Percentiles rank a stretch among this genome's conserved stretches.
These are phyloP conservation scores for Mycocalia duriaeana DNA, from an alignment of 1,284 basidiomycete genomes.

Conservation along the genomic window DNA sequence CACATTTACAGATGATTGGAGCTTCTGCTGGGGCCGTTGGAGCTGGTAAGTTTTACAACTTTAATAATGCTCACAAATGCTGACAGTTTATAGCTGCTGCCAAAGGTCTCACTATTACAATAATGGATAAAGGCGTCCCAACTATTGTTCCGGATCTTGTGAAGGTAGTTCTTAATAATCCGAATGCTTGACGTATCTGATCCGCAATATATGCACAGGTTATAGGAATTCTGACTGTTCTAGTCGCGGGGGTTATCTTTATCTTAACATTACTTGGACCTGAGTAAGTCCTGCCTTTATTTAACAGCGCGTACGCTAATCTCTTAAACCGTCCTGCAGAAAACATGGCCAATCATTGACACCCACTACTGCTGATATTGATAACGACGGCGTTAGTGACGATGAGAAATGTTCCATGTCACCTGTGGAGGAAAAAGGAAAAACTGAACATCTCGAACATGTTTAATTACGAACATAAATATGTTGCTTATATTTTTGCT, in stretches of 20 bases:
- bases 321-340: constrained; percentile 83
- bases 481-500: no score
- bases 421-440: neutral
- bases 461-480: no score
- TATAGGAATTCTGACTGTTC: constrained; percentile 86
- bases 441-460: no score
- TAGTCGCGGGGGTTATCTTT: constrained; percentile 62
- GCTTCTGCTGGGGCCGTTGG: constrained; percentile 88
- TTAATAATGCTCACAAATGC: neutral
- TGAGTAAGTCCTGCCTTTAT: constrained; percentile 47
- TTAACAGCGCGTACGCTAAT: constrained; percentile 40
- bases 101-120: constrained; percentile 48
- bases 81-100: constrained; percentile 53
- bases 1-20: constrained; percentile 63
- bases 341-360: constrained; percentile 73
- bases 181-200: neutral
- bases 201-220: constrained; percentile 25
- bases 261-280: constrained; percentile 68
- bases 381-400: constrained; percentile 17
- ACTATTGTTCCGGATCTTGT: constrained; percentile 75
- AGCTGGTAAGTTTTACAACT: constrained; percentile 46
- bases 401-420: neutral
- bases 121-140: constrained; percentile 40
- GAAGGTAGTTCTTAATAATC: constrained; percentile 38
- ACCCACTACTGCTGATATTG: constrained; percentile 39